Evolutionary conservation across 169 alveolate species (phyloP).

Genomic region (Plasmodium blacklocki): DNA sequence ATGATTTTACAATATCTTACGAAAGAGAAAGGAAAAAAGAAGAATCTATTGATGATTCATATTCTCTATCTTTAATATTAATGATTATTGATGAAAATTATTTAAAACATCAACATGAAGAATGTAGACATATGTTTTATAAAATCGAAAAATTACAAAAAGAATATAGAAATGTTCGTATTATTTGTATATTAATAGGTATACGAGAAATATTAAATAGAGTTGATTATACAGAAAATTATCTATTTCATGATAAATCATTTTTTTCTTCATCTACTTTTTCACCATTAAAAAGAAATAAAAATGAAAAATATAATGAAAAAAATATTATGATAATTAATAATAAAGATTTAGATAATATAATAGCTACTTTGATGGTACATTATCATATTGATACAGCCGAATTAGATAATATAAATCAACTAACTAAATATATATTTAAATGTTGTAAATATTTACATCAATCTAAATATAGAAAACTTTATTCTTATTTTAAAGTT

Average conservation of each 20-base stretch:
- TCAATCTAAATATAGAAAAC: conserved; percentile 51
- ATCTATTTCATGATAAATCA: neutral
- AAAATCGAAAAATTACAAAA: conserved; percentile 54
- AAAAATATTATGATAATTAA: conserved; percentile 20
- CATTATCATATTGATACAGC: conserved; percentile 40
- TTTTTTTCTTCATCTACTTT: too few relatives aligned
- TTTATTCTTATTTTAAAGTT: conserved; percentile 49
- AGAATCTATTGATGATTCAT: neutral
- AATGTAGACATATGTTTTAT: conserved; percentile 4
- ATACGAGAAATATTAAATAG: conserved; percentile 59
- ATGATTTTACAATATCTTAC: too few relatives aligned
- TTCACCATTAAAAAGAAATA: neutral
- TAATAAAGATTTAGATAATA: conserved; percentile 27
- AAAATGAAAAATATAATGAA: neutral
- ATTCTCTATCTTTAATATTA: conserved; percentile 52
- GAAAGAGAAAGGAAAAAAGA: too few relatives aligned
- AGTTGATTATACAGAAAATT: conserved; percentile 1
- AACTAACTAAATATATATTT: conserved; percentile 36
- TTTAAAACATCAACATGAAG: conserved; percentile 15
- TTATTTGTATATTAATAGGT: conserved; percentile 67
- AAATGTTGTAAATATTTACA: conserved; percentile 56
- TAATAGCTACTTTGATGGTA: conserved; percentile 34
- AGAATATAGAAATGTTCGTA: conserved; percentile 25
- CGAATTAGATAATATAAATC: conserved; percentile 35
- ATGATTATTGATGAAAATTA: conserved; percentile 42